Evolutionary conservation across 2,329 filamentous ascomycete species (phyloP).

Genomic region (Colletotrichum magnum): DNA sequence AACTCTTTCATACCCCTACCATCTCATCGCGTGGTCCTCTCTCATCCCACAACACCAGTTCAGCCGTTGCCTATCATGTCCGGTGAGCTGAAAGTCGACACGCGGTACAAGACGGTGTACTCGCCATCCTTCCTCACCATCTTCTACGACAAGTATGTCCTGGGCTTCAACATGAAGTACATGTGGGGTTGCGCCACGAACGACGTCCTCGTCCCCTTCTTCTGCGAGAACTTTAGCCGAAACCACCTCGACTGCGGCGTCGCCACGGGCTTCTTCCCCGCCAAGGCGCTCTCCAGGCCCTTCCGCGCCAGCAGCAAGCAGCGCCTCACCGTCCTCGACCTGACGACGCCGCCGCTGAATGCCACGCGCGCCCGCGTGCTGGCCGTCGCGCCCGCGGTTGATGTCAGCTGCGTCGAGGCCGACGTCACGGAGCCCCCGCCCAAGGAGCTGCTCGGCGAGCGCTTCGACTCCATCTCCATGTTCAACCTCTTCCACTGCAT

Average conservation of each 20-base stretch:
- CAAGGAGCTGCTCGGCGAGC: constrained; percentile 42
- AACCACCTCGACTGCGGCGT: constrained; percentile 57
- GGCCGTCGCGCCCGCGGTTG: constrained; percentile 40
- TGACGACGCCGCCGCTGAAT: constrained; percentile 51
- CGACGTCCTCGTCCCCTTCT: constrained; percentile 51
- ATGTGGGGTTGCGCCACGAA: constrained; percentile 54
- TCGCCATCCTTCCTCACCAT: constrained; percentile 35
- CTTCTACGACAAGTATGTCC: constrained; percentile 51
- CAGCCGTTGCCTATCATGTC: constrained; percentile 14
- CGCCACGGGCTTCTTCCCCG: constrained; percentile 56
- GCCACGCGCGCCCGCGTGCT: constrained; percentile 47
- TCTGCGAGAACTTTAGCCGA: constrained; percentile 50
- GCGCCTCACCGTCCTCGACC: constrained; percentile 53
- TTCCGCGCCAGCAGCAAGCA: constrained; percentile 42
- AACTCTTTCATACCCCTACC: background rate
- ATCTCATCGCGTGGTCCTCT: background rate
- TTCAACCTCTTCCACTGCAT: constrained; percentile 61
- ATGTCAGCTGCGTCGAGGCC: constrained; percentile 50
- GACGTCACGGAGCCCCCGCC: constrained; percentile 54
- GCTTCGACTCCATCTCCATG: constrained; percentile 59
- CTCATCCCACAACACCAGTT: background rate
- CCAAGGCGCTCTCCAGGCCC: constrained; percentile 44
- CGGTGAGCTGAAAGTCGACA: constrained; percentile 12
- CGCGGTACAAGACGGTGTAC: constrained; percentile 29
- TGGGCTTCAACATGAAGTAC: constrained; percentile 52